Conservation (phyloP, 306 rosid genomes). For the Ammopiptanthus mongolicus region DNA sequence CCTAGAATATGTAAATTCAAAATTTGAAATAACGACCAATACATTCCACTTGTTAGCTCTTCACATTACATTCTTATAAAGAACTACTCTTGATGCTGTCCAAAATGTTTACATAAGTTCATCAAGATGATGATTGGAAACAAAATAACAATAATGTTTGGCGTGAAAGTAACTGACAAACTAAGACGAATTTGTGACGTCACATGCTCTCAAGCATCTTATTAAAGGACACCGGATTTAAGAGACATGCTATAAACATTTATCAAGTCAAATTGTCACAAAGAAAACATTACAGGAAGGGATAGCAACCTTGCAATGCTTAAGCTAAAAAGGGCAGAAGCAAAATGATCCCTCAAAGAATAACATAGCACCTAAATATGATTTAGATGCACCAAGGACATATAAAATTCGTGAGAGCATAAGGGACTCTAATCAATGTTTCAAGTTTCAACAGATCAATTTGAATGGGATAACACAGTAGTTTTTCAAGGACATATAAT, state of each 20-base stretch:
- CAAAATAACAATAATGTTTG: not conserved
- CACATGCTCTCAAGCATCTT: not conserved
- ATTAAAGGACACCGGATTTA: not conserved
- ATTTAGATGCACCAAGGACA: not conserved
- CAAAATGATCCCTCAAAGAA: not conserved
- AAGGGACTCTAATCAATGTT: not conserved
- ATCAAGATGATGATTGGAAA: not conserved
- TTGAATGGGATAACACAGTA: not conserved
- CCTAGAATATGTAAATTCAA: not conserved
- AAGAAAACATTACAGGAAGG: not conserved
- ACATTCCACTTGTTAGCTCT: not conserved
- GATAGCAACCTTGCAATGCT: not conserved
- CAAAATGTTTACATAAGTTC: not conserved
- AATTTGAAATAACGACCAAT: not conserved
- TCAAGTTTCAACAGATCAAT: not conserved
- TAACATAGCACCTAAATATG: not conserved
- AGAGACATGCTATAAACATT: conserved; percentile 1
- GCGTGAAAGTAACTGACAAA: conserved; percentile 25
- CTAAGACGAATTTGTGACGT: not conserved
- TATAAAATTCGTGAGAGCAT: not conserved
- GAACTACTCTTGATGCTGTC: not conserved
- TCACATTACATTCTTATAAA: not conserved
- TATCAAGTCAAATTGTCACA: conserved; percentile 9
- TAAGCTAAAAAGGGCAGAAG: not conserved
- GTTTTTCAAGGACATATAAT: too few relatives aligned